Evolutionary conservation across 2,329 filamentous ascomycete genomes (phyloP).

Genomic region (Coniella vitis): DNA sequence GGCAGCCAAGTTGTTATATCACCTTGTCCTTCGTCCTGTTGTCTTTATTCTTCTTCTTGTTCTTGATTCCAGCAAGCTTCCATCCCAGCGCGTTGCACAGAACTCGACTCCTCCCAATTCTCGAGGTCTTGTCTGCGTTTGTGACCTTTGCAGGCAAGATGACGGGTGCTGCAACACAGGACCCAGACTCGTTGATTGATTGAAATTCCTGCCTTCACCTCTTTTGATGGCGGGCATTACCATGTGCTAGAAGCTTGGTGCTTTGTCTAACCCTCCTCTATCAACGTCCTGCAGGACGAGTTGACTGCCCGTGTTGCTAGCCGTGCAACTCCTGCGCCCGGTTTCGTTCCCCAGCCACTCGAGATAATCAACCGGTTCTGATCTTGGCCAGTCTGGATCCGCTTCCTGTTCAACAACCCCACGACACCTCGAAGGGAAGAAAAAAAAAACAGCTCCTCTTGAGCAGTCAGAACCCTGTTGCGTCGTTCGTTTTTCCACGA

Average conservation of each 20-base stretch:
- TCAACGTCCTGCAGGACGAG: neutral
- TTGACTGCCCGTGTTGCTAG: neutral
- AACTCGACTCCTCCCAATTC: neutral
- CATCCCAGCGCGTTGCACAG: too few relatives aligned
- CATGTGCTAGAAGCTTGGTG: neutral
- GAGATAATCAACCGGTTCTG: neutral
- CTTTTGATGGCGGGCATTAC: too few relatives aligned
- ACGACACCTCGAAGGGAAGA: slow-evolving; percentile 9
- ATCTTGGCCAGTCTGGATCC: neutral
- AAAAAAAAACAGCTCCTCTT: neutral
- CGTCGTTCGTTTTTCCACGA: neutral
- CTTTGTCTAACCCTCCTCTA: neutral
- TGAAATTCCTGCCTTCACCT: too few relatives aligned
- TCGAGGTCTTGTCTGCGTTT: neutral
- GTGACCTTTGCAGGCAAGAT: neutral
- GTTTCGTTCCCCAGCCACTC: neutral
- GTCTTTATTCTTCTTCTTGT: too few relatives aligned
- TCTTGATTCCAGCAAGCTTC: too few relatives aligned
- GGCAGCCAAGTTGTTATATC: too few relatives aligned
- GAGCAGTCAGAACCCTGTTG: neutral
- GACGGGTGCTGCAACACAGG: too few relatives aligned
- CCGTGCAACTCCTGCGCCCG: neutral
- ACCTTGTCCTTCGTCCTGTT: too few relatives aligned
- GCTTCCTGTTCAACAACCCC: neutral
- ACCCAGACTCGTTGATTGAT: too few relatives aligned